phyloP scores from a whole-genome alignment of 106 monocot species.

The Apostasia ramifera region DNA sequence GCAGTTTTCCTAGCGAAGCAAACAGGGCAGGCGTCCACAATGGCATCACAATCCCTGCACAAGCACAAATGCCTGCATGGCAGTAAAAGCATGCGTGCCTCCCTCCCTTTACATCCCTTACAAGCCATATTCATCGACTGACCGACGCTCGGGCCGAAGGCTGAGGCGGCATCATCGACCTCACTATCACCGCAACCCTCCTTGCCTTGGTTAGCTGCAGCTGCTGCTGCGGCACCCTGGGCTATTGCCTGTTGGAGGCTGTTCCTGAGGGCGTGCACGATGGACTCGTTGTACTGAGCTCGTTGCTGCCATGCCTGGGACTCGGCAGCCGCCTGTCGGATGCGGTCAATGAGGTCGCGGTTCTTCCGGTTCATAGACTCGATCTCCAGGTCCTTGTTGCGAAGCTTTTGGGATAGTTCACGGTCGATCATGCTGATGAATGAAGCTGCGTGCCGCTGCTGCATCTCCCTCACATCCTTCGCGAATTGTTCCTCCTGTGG shows the following conservation, averaged over 20 bases:
- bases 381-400: constrained; percentile 56
- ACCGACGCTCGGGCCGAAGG: constrained; percentile 5
- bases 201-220: constrained; percentile 18
- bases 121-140: constrained; percentile 16
- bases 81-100: constrained; percentile 44
- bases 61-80: constrained; percentile 74
- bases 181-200: constrained; percentile 55
- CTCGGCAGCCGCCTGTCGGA: constrained; percentile 39
- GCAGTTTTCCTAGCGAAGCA: constrained; percentile 35
- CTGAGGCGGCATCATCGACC: constrained; percentile 34
- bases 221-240: constrained; percentile 21
- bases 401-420: constrained; percentile 21
- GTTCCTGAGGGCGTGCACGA: constrained; percentile 37
- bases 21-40: constrained; percentile 41
- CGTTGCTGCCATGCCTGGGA: constrained; percentile 57
- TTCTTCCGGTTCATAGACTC: constrained; percentile 49
- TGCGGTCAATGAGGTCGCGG: constrained; percentile 39
- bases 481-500: constrained; percentile 44
- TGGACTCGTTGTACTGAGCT: constrained; percentile 53
- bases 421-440: constrained; percentile 31
- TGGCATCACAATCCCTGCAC: constrained; percentile 48
- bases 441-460: constrained; percentile 34
- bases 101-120: constrained; percentile 32
- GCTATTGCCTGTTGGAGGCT: constrained; percentile 48
- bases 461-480: constrained; percentile 53